Evolutionary conservation across 805 yeast species (phyloP).

Genomic region (Suhomyces canberraensis): DNA sequence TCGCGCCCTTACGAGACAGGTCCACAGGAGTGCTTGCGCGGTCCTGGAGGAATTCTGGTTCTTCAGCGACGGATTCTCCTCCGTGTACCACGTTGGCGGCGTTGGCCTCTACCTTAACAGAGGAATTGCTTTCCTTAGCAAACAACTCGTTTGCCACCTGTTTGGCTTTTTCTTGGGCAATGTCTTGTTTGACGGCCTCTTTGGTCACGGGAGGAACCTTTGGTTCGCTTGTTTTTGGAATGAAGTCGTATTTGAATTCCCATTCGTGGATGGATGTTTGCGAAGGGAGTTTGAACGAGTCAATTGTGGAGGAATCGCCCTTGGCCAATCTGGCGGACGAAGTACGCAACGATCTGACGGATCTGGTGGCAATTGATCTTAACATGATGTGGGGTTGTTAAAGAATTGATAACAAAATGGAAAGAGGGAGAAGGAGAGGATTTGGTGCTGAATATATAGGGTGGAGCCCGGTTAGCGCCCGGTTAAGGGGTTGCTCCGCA

Average conservation of each 20-base stretch:
- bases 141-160: constrained; percentile 37
- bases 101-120: constrained; percentile 44
- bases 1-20: constrained; percentile 9
- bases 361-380: no score
- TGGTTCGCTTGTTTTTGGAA: constrained; percentile 39
- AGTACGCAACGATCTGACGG: no score
- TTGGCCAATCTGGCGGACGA: constrained; percentile 47
- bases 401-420: neutral
- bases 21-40: constrained; percentile 37
- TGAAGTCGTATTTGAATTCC: constrained; percentile 47
- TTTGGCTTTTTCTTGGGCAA: constrained; percentile 40
- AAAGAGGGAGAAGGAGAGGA: neutral
- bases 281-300: constrained; percentile 50
- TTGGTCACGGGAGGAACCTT: constrained; percentile 45
- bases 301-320: constrained; percentile 58
- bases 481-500: constrained; percentile 1
- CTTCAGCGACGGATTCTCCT: constrained; percentile 37
- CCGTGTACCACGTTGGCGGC: constrained; percentile 40
- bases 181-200: constrained; percentile 49
- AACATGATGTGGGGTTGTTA: neutral
- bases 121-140: constrained; percentile 29
- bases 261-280: constrained; percentile 46
- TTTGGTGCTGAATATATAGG: neutral
- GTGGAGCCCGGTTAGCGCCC: no score
- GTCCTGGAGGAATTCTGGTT: constrained; percentile 39